Evolutionary conservation across 805 yeast genomes (phyloP), one percentile per base, ranked within the genome.

Genomic region (Ogataea paradorogensis): DNA sequence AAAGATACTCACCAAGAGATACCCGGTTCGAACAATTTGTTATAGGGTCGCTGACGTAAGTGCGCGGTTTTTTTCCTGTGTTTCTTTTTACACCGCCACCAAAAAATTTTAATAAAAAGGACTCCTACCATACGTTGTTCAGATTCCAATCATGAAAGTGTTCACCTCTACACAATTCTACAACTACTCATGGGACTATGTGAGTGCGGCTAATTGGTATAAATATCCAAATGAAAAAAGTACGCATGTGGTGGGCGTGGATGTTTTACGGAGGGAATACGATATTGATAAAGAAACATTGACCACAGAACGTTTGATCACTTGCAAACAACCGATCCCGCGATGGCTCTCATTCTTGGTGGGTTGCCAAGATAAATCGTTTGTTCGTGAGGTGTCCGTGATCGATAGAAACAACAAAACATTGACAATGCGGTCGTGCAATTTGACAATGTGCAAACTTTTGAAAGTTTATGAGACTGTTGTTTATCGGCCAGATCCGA

Each of bases 201-300:
- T 91, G 18, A 84, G 96, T 0, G 89, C 95, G 1, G 97, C 98
- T 36, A 89, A 90, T 63, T 91, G 99, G 99, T 80, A 77, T 50
- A 91, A 91, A 53, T 91, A 91, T 64, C 99, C 99, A n/a, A 91
- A 93, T 59, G 95, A 89, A 52, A 71, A 82, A 43, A 81, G 96
- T 7, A 76, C 95, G 0, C 99, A 91, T 62, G 99, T 91, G 8
- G 82, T 87, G 21, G 93, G 93, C 1, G 98, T 93, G 14, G 99
- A 91, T 59, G 87, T 88, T 1, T 63, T 91, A 23, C 71, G 84
- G 43, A 72, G 98, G 47, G 88, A 82, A 52, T 56, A 88, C 15
- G 75, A 78, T 50, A 64, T 71, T 1, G 64, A 60, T 7, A 71
- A 74, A 1, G 73, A 73, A 5, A 68, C 76, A 3, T 68, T 91